Percentiles rank a stretch among this genome's conserved stretches.
Conservation (phyloP, 768 basidiomycete genomes). For the Tephrocybe sp. region DNA sequence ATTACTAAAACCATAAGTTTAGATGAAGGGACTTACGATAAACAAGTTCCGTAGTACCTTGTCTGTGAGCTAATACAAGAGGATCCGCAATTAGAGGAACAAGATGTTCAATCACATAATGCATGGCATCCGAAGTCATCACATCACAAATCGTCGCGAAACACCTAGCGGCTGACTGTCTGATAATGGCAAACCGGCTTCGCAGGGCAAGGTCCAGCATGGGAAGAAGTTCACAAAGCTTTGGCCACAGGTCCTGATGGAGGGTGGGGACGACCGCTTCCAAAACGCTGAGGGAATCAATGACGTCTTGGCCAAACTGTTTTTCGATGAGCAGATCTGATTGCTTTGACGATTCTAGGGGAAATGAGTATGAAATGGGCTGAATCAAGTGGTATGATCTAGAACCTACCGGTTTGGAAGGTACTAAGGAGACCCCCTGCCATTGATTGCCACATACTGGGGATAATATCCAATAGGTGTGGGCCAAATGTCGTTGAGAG, state of each 20-base stretch:
- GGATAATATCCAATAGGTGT: conserved; percentile 71
- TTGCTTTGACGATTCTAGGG: conserved; percentile 50
- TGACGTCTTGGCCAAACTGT: conserved; percentile 81
- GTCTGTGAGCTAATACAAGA: conserved; percentile 67
- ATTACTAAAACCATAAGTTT: conserved; percentile 8
- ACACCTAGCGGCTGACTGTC: conserved; percentile 83
- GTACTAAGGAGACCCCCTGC: conserved; percentile 70
- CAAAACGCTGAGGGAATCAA: conserved; percentile 90
- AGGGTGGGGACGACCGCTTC: conserved; percentile 79
- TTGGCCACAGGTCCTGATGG: conserved; percentile 65
- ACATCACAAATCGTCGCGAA: conserved; percentile 87
- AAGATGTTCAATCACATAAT: conserved; percentile 80
- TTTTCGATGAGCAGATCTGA: conserved; percentile 67
- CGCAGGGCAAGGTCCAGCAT: conserved; percentile 74
- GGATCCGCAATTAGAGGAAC: conserved; percentile 84
- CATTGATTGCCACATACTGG: conserved; percentile 95
- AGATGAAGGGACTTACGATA: conserved; percentile 64
- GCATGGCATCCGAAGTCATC: conserved; percentile 85
- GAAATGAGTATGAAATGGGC: neutral
- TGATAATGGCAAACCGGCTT: conserved; percentile 85
- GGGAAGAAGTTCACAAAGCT: conserved; percentile 72
- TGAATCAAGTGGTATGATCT: neutral
- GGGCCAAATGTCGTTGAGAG: conserved; percentile 77
- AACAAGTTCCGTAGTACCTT: conserved; percentile 88
- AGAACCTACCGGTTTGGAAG: conserved; percentile 60